Conservation (phyloP, 2,329 filamentous ascomycete species). For the Phaeomoniella chlamydospora region DNA sequence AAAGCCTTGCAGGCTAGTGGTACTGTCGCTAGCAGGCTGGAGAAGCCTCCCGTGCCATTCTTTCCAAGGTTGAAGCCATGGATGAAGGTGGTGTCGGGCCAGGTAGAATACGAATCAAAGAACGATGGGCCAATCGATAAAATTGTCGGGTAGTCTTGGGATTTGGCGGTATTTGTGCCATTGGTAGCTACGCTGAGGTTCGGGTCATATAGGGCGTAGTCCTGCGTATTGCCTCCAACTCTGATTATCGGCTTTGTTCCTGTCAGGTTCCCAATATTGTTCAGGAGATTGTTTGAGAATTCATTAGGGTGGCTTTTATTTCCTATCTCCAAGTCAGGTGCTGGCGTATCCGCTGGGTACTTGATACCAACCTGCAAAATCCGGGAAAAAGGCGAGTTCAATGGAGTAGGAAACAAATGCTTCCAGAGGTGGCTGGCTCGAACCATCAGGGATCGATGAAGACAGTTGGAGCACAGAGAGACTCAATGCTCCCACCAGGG, state of each 20-base stretch:
- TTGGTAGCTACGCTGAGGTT: slow-evolving; percentile 35
- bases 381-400: slow-evolving; percentile 37
- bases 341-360: no score
- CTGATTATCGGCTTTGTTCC: slow-evolving; percentile 46
- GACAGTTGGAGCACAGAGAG: no score
- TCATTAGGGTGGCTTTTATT: slow-evolving; percentile 41
- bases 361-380: no score
- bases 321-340: no score
- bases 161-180: slow-evolving; percentile 37
- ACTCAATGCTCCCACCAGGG: no score
- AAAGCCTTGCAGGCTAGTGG: slow-evolving; percentile 44
- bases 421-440: slow-evolving; percentile 14
- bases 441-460: slow-evolving; percentile 6
- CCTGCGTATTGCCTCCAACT: slow-evolving; percentile 54
- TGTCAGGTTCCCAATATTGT: slow-evolving; percentile 38
- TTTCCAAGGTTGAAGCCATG: slow-evolving; percentile 48
- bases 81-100: slow-evolving; percentile 38
- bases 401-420: slow-evolving; percentile 39
- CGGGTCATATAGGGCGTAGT: slow-evolving; percentile 46
- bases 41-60: slow-evolving; percentile 36
- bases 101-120: slow-evolving; percentile 49
- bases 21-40: slow-evolving; percentile 39
- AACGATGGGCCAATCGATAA: slow-evolving; percentile 46
- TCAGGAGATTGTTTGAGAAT: slow-evolving; percentile 46
- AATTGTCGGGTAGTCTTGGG: slow-evolving; percentile 45